phyloP scores from a whole-genome alignment of 2,329 filamentous ascomycete species.

The Penicillium expansum region DNA sequence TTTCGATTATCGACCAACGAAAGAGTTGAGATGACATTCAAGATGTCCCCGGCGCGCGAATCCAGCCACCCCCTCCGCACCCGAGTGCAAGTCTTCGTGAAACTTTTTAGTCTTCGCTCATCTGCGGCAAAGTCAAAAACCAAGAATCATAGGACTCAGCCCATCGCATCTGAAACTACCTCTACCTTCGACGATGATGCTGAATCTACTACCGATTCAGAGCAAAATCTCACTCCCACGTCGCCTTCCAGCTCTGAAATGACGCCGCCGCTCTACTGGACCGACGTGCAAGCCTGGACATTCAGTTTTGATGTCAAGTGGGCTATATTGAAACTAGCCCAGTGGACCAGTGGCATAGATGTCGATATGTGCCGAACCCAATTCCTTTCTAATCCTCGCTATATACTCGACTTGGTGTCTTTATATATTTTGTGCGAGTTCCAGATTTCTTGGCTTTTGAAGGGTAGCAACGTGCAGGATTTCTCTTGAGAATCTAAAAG shows the following conservation, averaged over 20 bases:
- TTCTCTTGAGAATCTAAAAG: neutral
- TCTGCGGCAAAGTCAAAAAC: constrained; percentile 3
- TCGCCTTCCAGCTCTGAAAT: neutral
- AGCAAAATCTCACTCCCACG: neutral
- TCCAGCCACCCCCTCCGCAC: constrained; percentile 7
- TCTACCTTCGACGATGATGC: neutral
- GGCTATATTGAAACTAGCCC: neutral
- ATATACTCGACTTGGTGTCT: neutral
- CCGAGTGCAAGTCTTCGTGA: constrained; percentile 12
- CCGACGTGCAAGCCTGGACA: neutral
- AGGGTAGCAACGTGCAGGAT: neutral
- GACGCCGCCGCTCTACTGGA: neutral
- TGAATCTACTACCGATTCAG: neutral
- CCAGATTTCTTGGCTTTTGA: neutral
- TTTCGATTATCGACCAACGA: constrained; percentile 1
- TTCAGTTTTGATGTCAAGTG: neutral
- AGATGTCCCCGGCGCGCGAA: neutral
- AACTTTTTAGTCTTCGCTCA: constrained; percentile 12
- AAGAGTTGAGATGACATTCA: constrained; percentile 11
- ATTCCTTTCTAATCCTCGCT: neutral
- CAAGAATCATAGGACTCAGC: neutral
- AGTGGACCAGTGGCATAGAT: neutral
- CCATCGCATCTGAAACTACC: neutral
- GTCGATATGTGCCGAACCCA: neutral
- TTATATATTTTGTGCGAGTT: neutral